phyloP scores from a whole-genome alignment of 495 filamentous ascomycete genomes.

The Neurospora cerealis region DNA sequence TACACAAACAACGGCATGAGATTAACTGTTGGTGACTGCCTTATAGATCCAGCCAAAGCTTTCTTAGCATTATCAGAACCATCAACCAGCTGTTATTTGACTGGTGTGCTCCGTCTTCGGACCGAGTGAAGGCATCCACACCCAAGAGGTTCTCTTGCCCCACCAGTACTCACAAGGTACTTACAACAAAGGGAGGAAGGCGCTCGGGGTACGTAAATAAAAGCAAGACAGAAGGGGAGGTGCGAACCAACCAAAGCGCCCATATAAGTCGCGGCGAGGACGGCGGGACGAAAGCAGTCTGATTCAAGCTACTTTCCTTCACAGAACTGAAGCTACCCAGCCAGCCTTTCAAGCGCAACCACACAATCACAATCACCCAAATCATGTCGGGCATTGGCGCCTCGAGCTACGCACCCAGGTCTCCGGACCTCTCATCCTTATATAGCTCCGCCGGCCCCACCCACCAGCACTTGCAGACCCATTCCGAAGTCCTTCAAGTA shows the following conservation, averaged over 20 bases:
- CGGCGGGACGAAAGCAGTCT: not conserved
- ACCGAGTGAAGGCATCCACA: not conserved
- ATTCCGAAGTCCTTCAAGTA: slow-evolving; percentile 2
- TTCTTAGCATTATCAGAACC: not conserved
- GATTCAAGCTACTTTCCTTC: not conserved
- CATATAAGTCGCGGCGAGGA: not conserved
- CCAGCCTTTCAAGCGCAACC: not conserved
- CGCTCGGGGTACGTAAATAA: not conserved
- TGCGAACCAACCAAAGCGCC: not conserved
- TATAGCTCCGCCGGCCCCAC: slow-evolving; percentile 26
- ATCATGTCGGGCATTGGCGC: slow-evolving; percentile 35
- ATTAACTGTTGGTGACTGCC: not conserved
- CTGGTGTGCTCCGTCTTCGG: not conserved
- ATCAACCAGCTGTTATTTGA: not conserved
- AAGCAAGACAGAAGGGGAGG: not conserved
- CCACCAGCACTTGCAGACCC: slow-evolving; percentile 7
- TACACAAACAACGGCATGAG: not conserved
- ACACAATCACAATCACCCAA: not conserved
- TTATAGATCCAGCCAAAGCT: not conserved
- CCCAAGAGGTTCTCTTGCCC: not conserved
- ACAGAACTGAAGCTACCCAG: not conserved
- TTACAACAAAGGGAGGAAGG: not conserved
- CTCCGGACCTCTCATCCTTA: slow-evolving; percentile 45
- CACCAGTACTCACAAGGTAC: not conserved
- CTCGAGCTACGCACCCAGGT: slow-evolving; percentile 40